Conservation (phyloP, 306 rosid species). For the Trichosanthes truncata region DNA sequence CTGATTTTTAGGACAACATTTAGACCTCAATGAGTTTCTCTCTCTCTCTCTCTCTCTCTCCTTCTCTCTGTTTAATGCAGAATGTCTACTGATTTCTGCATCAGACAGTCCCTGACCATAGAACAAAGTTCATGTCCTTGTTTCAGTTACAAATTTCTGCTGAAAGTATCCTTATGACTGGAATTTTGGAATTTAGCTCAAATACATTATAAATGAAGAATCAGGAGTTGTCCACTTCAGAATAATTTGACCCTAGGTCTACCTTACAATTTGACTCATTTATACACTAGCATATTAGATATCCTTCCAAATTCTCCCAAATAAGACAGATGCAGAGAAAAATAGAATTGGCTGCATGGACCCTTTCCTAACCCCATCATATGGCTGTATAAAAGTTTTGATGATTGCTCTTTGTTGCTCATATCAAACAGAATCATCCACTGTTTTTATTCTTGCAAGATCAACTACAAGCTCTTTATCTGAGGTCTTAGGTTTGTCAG, state of each 20-base stretch:
- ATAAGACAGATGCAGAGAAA: not conserved
- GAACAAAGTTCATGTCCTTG: not conserved
- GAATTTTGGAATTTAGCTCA: not conserved
- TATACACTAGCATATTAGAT: not conserved
- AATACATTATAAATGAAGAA: not conserved
- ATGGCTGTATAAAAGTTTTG: not conserved
- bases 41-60: not conserved
- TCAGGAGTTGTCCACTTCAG: not conserved
- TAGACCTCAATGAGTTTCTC: not conserved
- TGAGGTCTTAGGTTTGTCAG: not conserved
- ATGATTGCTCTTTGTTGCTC: not conserved
- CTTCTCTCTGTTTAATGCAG: not conserved
- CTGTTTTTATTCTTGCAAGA: slow-evolving; percentile 2
- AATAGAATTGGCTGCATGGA: not conserved
- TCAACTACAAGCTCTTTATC: not conserved
- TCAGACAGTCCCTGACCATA: not conserved
- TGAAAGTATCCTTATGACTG: not conserved
- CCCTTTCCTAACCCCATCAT: not conserved
- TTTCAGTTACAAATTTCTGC: not conserved
- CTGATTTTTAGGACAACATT: not conserved
- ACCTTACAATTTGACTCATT: not conserved
- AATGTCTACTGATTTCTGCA: slow-evolving; percentile 1
- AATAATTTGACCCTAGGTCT: not conserved
- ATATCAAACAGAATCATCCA: slow-evolving; percentile 4
- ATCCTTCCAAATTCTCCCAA: not conserved